These are phyloP conservation scores for Acorus gramineus DNA, from an alignment of 106 monocot species.

Conservation along the genomic window DNA sequence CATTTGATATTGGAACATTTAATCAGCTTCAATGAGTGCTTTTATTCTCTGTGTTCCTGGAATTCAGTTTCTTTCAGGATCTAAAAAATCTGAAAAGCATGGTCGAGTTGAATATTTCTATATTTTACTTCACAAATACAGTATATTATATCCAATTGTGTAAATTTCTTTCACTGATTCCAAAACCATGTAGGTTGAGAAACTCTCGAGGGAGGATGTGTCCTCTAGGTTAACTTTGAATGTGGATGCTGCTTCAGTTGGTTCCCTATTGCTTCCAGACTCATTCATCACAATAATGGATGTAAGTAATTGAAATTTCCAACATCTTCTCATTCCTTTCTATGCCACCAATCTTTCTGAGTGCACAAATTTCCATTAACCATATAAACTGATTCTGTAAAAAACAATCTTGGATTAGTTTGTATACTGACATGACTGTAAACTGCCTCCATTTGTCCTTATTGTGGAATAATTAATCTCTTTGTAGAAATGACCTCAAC, in stretches of 20 bases:
- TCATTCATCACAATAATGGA: constrained; percentile 93
- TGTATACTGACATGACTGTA: no score
- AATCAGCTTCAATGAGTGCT: no score
- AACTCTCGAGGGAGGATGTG: constrained; percentile 72
- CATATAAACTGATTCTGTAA: no score
- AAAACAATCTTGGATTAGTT: no score
- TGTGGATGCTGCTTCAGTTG: constrained; percentile 60
- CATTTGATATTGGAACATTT: no score
- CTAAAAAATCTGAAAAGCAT: background rate
- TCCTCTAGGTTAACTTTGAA: constrained; percentile 81
- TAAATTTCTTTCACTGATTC: constrained; percentile 2
- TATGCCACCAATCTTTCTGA: background rate
- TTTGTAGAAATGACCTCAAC: no score
- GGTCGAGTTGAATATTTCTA: background rate
- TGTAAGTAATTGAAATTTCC: constrained; percentile 35
- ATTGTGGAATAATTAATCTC: no score
- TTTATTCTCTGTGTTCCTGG: no score
- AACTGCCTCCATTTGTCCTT: no score
- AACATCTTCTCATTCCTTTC: background rate
- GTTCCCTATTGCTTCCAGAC: constrained; percentile 71
- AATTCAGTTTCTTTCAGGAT: no score
- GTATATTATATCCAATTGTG: background rate
- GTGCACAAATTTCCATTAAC: no score
- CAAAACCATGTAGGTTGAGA: constrained; percentile 57
- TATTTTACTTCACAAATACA: no score